These are phyloP conservation scores for Coniella vitis DNA, from an alignment of 2,329 filamentous ascomycete genomes.

Conservation along the genomic window DNA sequence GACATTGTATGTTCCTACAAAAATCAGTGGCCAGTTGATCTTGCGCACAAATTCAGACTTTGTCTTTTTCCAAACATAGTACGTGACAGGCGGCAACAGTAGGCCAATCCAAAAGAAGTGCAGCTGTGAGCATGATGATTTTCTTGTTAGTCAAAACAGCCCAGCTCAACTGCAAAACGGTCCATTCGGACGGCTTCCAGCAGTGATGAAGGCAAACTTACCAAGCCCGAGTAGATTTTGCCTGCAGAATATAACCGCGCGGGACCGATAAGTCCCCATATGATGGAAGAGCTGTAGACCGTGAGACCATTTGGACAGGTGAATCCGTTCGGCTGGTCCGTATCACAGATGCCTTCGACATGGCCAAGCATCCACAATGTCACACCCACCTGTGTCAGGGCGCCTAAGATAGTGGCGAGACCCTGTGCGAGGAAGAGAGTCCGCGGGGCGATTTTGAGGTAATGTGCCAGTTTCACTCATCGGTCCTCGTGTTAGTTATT, in stretches of 20 bases:
- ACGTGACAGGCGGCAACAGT: conserved; percentile 35
- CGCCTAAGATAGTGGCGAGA: conserved; percentile 39
- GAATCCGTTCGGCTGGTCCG: conserved; percentile 36
- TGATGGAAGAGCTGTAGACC: conserved; percentile 39
- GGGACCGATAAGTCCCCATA: conserved; percentile 48
- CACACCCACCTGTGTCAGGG: conserved; percentile 34
- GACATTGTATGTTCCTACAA: conserved; percentile 31
- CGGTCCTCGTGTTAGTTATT: background rate
- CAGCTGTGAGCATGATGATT: conserved; percentile 19
- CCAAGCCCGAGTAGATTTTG: conserved; percentile 37
- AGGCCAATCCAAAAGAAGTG: conserved; percentile 46
- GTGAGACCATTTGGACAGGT: conserved; percentile 42
- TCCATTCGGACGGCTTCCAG: background rate
- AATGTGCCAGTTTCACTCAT: conserved; percentile 41
- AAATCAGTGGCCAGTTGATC: conserved; percentile 30
- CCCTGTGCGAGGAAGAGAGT: conserved; percentile 42
- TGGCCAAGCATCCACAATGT: conserved; percentile 29
- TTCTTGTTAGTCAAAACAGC: background rate
- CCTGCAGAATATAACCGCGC: conserved; percentile 39
- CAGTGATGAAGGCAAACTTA: background rate
- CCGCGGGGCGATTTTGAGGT: conserved; percentile 42
- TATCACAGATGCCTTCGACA: conserved; percentile 34
- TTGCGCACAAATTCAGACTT: conserved; percentile 27
- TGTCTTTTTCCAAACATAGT: conserved; percentile 32
- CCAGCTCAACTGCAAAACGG: too few relatives aligned